These are phyloP conservation scores for Vitis hybrid DNA, from an alignment of 177 flowering plant species.

Conservation along the genomic window DNA sequence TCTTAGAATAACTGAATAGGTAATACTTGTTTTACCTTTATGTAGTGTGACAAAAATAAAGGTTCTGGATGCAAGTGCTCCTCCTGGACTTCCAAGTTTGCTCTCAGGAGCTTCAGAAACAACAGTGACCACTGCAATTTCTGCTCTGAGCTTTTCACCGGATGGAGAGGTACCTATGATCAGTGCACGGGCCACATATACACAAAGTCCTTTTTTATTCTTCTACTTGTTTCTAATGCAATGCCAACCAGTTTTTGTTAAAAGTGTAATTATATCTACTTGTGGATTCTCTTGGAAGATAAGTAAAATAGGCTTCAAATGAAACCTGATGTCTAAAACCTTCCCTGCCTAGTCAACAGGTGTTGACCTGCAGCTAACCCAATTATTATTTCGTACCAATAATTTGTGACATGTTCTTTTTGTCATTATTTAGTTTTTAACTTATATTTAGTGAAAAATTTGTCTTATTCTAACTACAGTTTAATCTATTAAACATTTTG, in stretches of 20 bases:
- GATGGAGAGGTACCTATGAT: conserved; percentile 84
- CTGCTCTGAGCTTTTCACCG: conserved; percentile 89
- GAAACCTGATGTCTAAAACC: not conserved
- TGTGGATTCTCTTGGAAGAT: not conserved
- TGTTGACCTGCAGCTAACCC: not conserved
- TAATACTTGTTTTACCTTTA: conserved; percentile 1
- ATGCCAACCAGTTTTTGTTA: conserved; percentile 2
- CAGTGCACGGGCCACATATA: not conserved
- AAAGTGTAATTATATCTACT: not conserved
- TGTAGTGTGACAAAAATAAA: conserved; percentile 72
- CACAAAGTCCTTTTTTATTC: not conserved
- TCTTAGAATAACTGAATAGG: not conserved
- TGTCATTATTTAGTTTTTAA: no score
- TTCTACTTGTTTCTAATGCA: not conserved
- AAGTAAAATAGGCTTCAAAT: not conserved
- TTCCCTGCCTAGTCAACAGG: not conserved
- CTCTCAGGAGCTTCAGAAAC: conserved; percentile 62
- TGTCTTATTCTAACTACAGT: no score
- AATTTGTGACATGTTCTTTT: no score
- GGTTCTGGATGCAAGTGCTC: conserved; percentile 96
- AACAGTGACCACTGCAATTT: conserved; percentile 56
- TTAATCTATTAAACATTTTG: no score
- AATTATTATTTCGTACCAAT: no score
- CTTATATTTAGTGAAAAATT: no score
- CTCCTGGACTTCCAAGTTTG: conserved; percentile 87